These are phyloP conservation scores for Pueraria montana DNA, from an alignment of 306 rosid genomes.

Conservation along the genomic window DNA sequence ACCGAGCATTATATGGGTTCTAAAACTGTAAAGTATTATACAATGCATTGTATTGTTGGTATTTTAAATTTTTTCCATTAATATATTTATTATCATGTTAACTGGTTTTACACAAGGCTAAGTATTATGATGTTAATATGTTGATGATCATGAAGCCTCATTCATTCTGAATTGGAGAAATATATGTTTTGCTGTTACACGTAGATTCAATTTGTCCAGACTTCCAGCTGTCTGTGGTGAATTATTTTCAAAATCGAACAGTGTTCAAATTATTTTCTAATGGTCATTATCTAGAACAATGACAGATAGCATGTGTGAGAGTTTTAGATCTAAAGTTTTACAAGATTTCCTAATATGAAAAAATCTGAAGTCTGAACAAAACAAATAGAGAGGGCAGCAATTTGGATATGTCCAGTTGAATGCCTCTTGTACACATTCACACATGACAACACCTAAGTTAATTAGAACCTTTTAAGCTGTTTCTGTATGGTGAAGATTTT, in stretches of 20 bases:
- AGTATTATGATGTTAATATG: not conserved
- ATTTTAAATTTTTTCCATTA: not conserved
- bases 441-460: not conserved
- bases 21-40: constrained; percentile 15
- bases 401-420: not conserved
- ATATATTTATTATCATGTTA: not conserved
- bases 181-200: not conserved
- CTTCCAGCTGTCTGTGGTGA: constrained; percentile 6
- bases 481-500: not conserved
- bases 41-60: not conserved
- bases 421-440: not conserved
- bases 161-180: constrained; percentile 34
- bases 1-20: not conserved
- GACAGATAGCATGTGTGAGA: not conserved
- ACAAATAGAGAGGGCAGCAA: not conserved
- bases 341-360: too few relatives aligned
- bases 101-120: not conserved
- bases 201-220: not conserved
- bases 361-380: too few relatives aligned
- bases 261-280: not conserved
- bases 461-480: not conserved
- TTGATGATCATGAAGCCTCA: not conserved
- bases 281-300: not conserved
- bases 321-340: not conserved
- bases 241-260: constrained; percentile 10